phyloP scores from a whole-genome alignment of 129 eudicot species.

The Ambrosia trifida region DNA sequence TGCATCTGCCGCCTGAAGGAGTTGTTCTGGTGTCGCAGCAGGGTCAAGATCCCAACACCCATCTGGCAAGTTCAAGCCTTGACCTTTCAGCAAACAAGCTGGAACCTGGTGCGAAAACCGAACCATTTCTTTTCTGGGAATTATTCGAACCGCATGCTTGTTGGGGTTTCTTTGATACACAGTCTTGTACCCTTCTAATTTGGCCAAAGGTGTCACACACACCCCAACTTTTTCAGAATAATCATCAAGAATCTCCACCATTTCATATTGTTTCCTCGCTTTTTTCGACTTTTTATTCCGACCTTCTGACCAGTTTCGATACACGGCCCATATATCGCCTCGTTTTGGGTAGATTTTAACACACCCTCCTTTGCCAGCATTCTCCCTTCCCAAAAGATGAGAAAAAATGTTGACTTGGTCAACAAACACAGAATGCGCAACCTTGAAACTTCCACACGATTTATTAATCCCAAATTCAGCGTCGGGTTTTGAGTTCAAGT shows the following conservation, averaged over 20 bases:
- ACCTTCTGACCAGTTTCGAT: conserved; percentile 75
- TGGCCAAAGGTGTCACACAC: conserved; percentile 64
- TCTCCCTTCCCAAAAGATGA: conserved; percentile 81
- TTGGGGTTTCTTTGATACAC: conserved; percentile 65
- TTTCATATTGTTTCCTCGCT: conserved; percentile 59
- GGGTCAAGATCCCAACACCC: conserved; percentile 99
- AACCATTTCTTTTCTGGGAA: conserved; percentile 90
- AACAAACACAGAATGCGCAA: conserved; percentile 62
- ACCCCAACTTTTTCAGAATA: conserved; percentile 85
- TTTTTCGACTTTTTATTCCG: conserved; percentile 63
- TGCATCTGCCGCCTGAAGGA: conserved; percentile 57
- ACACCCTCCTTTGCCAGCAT: conserved; percentile 84
- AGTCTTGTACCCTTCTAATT: conserved; percentile 78
- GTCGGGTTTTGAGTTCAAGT: conserved; percentile 85
- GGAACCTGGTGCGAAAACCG: conserved; percentile 99
- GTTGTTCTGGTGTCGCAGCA: conserved; percentile 92
- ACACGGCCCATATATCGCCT: conserved; percentile 96
- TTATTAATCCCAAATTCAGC: conserved; percentile 81
- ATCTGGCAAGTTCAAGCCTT: conserved; percentile 66
- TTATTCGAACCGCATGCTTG: conserved; percentile 49
- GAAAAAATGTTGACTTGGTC: conserved; percentile 97
- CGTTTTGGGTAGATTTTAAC: conserved; percentile 79
- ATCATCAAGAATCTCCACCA: conserved; percentile 94
- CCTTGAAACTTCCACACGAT: conserved; percentile 90
- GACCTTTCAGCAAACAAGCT: conserved; percentile 65